Percentiles rank a stretch among this genome's conserved stretches.
These are phyloP conservation scores for Phytophthora megakarya DNA, from an alignment of 352 stramenopile species.

Conservation along the genomic window DNA sequence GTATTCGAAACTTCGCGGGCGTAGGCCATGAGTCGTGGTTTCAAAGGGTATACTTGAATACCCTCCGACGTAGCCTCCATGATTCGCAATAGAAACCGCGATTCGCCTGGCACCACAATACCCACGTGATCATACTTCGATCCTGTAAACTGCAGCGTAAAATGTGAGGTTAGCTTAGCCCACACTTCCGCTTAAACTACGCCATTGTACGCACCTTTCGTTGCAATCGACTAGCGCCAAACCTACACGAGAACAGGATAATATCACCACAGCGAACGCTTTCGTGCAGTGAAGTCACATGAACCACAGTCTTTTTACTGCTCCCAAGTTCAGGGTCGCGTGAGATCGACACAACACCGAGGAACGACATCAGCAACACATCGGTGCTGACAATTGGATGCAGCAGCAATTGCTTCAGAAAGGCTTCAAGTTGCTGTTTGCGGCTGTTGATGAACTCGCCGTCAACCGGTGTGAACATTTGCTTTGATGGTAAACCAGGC, in stretches of 20 bases:
- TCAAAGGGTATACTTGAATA: slow-evolving; percentile 82
- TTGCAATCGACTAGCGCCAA: slow-evolving; percentile 77
- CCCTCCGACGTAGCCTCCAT: slow-evolving; percentile 82
- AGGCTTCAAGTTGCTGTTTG: slow-evolving; percentile 70
- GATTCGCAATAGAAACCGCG: slow-evolving; percentile 64
- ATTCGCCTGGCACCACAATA: slow-evolving; percentile 75
- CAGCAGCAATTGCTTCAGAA: slow-evolving; percentile 56
- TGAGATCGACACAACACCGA: slow-evolving; percentile 74
- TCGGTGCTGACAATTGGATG: slow-evolving; percentile 57
- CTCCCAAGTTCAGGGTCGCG: slow-evolving; percentile 66
- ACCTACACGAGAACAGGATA: slow-evolving; percentile 81
- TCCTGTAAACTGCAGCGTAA: slow-evolving; percentile 58
- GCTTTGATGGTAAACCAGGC: slow-evolving; percentile 63
- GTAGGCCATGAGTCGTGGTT: slow-evolving; percentile 79
- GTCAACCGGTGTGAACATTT: slow-evolving; percentile 69
- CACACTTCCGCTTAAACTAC: not conserved
- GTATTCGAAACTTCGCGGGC: slow-evolving; percentile 77
- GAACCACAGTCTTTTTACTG: slow-evolving; percentile 65
- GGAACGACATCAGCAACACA: slow-evolving; percentile 75
- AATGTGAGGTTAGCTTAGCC: not conserved
- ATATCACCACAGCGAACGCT: slow-evolving; percentile 75
- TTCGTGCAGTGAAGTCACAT: slow-evolving; percentile 79
- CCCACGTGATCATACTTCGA: slow-evolving; percentile 83
- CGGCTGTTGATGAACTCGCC: slow-evolving; percentile 66
- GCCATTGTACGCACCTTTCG: slow-evolving; percentile 55